These are phyloP conservation scores for Zelonia costaricensis DNA, from an alignment of 208 protist genomes.

Conservation along the genomic window DNA sequence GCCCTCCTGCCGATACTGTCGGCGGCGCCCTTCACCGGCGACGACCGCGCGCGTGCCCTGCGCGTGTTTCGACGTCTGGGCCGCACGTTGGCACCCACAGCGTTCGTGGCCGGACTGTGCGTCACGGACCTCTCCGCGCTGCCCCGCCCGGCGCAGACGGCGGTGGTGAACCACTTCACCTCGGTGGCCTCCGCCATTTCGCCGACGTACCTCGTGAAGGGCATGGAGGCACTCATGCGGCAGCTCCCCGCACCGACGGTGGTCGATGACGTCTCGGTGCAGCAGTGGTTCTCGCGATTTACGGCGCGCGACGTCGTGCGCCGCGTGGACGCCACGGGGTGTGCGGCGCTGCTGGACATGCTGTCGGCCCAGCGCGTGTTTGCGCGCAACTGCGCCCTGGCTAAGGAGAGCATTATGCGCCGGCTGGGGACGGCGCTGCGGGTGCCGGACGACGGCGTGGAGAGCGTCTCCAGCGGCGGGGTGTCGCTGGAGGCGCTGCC, in stretches of 20 bases:
- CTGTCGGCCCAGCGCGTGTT: constrained; percentile 35
- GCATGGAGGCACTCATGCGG: constrained; percentile 39
- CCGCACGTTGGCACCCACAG: constrained; percentile 38
- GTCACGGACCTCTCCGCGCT: constrained; percentile 45
- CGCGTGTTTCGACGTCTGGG: constrained; percentile 57
- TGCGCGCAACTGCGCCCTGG: constrained; percentile 37
- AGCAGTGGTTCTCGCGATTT: constrained; percentile 77
- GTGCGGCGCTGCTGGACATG: constrained; percentile 48
- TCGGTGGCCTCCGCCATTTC: constrained; percentile 48
- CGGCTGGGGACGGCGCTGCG: constrained; percentile 34
- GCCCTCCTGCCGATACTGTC: neutral
- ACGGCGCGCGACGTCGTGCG: constrained; percentile 59
- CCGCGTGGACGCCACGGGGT: constrained; percentile 39
- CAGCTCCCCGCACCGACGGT: constrained; percentile 14
- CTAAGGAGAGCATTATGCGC: constrained; percentile 32
- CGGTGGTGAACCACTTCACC: constrained; percentile 69
- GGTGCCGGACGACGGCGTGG: constrained; percentile 8
- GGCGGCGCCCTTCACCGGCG: constrained; percentile 10
- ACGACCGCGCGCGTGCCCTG: constrained; percentile 31
- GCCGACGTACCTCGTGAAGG: constrained; percentile 47
- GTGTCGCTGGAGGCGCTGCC: constrained; percentile 38
- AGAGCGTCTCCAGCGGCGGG: neutral
- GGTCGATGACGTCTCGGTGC: constrained; percentile 69
- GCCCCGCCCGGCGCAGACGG: constrained; percentile 41
- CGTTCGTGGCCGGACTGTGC: constrained; percentile 73